Evolutionary conservation across 352 stramenopile species (phyloP).

Genomic region (Pythium guiyangense): DNA sequence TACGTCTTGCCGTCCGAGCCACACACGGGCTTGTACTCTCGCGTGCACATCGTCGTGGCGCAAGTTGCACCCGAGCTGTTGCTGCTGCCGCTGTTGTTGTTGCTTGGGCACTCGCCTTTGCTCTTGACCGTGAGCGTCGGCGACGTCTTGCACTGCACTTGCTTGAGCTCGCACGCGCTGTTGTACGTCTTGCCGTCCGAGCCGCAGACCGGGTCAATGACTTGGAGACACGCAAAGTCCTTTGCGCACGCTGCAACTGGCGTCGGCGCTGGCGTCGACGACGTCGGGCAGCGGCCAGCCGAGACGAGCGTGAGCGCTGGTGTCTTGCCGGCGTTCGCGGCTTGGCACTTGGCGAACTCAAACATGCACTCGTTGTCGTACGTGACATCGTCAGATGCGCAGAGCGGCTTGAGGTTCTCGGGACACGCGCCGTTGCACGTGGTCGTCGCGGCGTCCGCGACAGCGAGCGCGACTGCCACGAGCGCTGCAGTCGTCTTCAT

Average conservation of each 20-base stretch:
- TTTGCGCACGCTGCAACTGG: background rate
- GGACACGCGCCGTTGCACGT: constrained; percentile 8
- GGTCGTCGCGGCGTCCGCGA: background rate
- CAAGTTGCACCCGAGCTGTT: background rate
- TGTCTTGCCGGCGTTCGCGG: constrained; percentile 1
- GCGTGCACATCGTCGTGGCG: constrained; percentile 1
- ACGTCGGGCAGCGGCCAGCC: background rate
- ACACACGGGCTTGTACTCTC: constrained; percentile 13
- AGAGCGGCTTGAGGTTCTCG: constrained; percentile 11
- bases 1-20: constrained; percentile 33
- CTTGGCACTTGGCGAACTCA: constrained; percentile 1
- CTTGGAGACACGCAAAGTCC: constrained; percentile 1
- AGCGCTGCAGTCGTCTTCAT: constrained; percentile 3
- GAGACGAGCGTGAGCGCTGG: constrained; percentile 5
- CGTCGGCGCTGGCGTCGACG: background rate
- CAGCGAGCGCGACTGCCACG: background rate
- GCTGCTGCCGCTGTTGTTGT: background rate
- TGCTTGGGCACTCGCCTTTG: background rate
- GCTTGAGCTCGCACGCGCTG: constrained; percentile 1
- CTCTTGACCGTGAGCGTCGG: constrained; percentile 1
- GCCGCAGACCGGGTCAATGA: constrained; percentile 19
- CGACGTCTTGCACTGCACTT: constrained; percentile 1
- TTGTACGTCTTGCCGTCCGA: constrained; percentile 32
- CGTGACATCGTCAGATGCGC: constrained; percentile 4
- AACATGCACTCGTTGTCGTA: constrained; percentile 6